Conservation (phyloP, 164 flowering plant species). For the Buxus sempervirens region DNA sequence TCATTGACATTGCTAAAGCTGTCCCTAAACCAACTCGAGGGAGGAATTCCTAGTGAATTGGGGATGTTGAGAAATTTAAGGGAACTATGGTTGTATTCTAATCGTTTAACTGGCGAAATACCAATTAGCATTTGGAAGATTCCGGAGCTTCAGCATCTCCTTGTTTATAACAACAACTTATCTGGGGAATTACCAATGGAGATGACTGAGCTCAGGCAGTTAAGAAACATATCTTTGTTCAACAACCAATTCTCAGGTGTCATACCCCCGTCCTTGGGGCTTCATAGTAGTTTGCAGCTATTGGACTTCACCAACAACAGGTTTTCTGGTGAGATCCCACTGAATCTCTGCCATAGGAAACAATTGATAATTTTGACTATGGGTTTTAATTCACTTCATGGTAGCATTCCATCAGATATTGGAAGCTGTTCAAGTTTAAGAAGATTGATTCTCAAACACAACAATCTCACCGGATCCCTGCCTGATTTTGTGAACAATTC, state of each 20-base stretch:
- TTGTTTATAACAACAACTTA: conserved; percentile 53
- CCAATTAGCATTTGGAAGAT: conserved; percentile 65
- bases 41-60: conserved; percentile 59
- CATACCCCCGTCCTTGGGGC: conserved; percentile 62
- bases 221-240: conserved; percentile 45
- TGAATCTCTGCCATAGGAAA: conserved; percentile 55
- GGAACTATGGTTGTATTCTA: conserved; percentile 42
- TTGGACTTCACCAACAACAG: conserved; percentile 62
- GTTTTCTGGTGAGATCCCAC: conserved; percentile 70
- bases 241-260: conserved; percentile 61
- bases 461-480: conserved; percentile 57
- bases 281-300: conserved; percentile 45
- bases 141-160: conserved; percentile 38
- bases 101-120: conserved; percentile 55
- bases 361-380: conserved; percentile 34
- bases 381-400: conserved; percentile 54
- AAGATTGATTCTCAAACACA: conserved; percentile 52
- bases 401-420: conserved; percentile 54
- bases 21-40: conserved; percentile 48
- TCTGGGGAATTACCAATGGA: conserved; percentile 60
- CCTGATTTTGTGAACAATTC: conserved; percentile 40
- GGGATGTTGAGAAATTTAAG: conserved; percentile 38
- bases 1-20: conserved; percentile 39
- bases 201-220: conserved; percentile 40
- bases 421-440: conserved; percentile 54